These are phyloP conservation scores for Iris pallida DNA, from an alignment of 116 monocot species.

Conservation along the genomic window DNA sequence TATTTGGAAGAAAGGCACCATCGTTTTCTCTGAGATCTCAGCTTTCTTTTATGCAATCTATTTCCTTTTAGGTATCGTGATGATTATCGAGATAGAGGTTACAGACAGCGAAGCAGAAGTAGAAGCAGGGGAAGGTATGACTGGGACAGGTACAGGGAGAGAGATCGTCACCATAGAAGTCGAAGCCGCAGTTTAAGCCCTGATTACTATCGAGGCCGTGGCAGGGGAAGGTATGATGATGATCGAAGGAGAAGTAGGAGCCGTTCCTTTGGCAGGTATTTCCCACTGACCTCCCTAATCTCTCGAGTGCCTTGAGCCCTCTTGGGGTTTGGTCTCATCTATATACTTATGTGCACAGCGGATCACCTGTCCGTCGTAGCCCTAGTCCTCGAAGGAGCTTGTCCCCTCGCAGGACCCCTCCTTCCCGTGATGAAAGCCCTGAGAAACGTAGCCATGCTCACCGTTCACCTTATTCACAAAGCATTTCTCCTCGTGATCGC, in stretches of 20 bases:
- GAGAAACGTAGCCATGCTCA: constrained; percentile 19
- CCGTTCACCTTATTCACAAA: constrained; percentile 30
- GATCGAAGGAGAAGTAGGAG: constrained; percentile 44
- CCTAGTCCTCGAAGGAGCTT: constrained; percentile 41
- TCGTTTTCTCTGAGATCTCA: too few species aligned
- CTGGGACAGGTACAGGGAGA: constrained; percentile 37
- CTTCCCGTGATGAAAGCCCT: constrained; percentile 37
- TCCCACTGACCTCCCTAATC: neutral
- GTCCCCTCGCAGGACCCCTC: constrained; percentile 28
- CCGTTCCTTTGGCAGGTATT: constrained; percentile 48
- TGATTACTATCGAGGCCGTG: constrained; percentile 47
- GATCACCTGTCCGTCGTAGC: constrained; percentile 49
- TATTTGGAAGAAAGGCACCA: too few species aligned
- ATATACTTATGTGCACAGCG: constrained; percentile 17
- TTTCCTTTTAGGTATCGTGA: constrained; percentile 34
- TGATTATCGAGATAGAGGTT: constrained; percentile 54
- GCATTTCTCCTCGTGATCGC: constrained; percentile 41
- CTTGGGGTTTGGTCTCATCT: constrained; percentile 1
- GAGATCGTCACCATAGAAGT: constrained; percentile 44
- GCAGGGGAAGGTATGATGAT: constrained; percentile 35
- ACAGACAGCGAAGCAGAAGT: constrained; percentile 55
- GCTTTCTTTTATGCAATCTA: neutral
- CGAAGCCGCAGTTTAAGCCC: constrained; percentile 58
- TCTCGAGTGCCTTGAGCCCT: neutral
- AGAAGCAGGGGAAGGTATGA: constrained; percentile 53